These are phyloP conservation scores for Tolypocladium paradoxum DNA, from an alignment of 2,329 filamentous ascomycete species.

Conservation along the genomic window DNA sequence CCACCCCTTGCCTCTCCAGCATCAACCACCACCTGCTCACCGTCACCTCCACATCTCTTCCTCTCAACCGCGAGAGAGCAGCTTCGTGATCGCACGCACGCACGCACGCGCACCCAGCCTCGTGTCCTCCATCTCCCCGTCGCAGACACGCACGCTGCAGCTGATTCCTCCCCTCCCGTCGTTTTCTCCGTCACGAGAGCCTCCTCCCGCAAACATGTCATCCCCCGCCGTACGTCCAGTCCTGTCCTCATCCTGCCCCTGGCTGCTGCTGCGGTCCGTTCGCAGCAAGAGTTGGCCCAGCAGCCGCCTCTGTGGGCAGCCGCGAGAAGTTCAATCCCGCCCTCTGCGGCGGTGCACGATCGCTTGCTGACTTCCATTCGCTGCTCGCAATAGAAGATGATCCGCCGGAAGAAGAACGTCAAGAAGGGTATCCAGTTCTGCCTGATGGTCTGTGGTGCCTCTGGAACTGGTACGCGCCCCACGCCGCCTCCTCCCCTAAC, in stretches of 20 bases:
- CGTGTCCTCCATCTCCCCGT: neutral
- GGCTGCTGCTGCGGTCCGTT: neutral
- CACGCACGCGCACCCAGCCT: neutral
- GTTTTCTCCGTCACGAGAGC: neutral
- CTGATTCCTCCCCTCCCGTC: neutral
- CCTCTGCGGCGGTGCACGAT: neutral
- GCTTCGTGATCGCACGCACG: conserved; percentile 1
- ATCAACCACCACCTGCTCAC: conserved; percentile 7
- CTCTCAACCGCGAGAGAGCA: conserved; percentile 1
- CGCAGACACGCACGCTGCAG: neutral
- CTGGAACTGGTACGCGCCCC: conserved; percentile 71
- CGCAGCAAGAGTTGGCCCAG: neutral
- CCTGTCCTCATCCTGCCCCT: neutral
- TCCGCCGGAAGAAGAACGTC: conserved; percentile 99
- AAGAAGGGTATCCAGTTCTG: conserved; percentile 99
- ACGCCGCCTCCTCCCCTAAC: neutral
- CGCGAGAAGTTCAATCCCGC: neutral
- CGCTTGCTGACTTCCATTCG: conserved; percentile 14
- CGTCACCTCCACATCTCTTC: conserved; percentile 4
- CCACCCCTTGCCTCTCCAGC: conserved; percentile 2
- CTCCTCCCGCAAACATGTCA: conserved; percentile 12
- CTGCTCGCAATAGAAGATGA: conserved; percentile 60
- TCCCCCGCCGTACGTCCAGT: conserved; percentile 12
- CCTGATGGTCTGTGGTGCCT: conserved; percentile 98
- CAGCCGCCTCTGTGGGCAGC: neutral